Conservation (phyloP, 2,329 filamentous ascomycete genomes). For the Catunica adiposa region DNA sequence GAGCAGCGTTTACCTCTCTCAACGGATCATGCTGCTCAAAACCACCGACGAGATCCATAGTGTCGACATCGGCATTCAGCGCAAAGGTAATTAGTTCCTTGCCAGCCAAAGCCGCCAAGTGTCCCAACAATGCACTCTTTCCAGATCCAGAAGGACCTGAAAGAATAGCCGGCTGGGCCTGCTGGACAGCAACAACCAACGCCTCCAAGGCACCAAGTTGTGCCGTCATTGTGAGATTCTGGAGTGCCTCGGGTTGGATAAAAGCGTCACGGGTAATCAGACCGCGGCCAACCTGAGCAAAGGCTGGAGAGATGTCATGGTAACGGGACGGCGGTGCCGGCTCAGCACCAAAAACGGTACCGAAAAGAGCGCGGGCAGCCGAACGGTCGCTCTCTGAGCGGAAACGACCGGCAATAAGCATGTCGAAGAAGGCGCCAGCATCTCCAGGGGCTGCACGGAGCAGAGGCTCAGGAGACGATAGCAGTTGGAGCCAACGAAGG, state of each 20-base stretch:
- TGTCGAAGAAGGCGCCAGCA: constrained; percentile 58
- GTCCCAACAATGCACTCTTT: constrained; percentile 65
- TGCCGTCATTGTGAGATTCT: constrained; percentile 31
- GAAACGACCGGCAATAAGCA: constrained; percentile 79
- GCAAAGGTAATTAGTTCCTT: constrained; percentile 65
- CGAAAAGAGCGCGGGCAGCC: constrained; percentile 49
- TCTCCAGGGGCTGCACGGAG: constrained; percentile 35
- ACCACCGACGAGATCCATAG: constrained; percentile 90
- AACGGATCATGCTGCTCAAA: constrained; percentile 86
- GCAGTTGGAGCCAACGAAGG: constrained; percentile 67
- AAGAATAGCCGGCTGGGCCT: constrained; percentile 76
- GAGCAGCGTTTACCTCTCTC: constrained; percentile 46
- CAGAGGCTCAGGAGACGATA: constrained; percentile 29
- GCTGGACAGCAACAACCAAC: constrained; percentile 69
- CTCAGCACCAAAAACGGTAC: constrained; percentile 39
- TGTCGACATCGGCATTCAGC: constrained; percentile 88
- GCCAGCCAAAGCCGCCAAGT: constrained; percentile 65
- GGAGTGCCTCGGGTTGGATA: constrained; percentile 35
- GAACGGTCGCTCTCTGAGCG: constrained; percentile 52
- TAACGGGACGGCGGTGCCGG: constrained; percentile 47
- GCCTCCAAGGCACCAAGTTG: constrained; percentile 67
- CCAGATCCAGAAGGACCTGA: constrained; percentile 74
- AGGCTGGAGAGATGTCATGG: constrained; percentile 48
- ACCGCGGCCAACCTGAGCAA: constrained; percentile 69
- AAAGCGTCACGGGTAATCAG: constrained; percentile 44